Evolutionary conservation across 495 filamentous ascomycete genomes (phyloP).

Genomic region (Neurospora sp.): DNA sequence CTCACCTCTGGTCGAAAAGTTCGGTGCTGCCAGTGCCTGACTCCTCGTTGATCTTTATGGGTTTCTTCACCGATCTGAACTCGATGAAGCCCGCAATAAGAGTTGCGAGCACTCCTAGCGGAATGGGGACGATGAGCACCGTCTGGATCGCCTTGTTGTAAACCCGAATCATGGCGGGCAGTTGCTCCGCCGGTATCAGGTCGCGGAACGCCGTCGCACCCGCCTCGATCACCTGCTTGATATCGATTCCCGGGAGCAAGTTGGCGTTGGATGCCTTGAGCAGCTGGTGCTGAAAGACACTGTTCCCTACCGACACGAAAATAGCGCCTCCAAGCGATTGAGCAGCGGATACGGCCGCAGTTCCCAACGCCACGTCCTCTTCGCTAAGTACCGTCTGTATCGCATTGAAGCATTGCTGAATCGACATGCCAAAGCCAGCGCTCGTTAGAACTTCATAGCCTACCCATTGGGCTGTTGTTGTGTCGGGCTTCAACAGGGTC

Average conservation of each 20-base stretch:
- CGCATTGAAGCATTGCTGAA: conserved; percentile 49
- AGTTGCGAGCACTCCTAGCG: conserved; percentile 27
- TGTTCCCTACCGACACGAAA: conserved; percentile 52
- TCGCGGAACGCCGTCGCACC: conserved; percentile 41
- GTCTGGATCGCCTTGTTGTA: conserved; percentile 23
- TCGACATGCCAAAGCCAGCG: conserved; percentile 48
- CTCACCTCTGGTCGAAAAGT: neutral
- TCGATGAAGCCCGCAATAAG: conserved; percentile 33
- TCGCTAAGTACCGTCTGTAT: conserved; percentile 39
- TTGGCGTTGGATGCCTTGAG: conserved; percentile 20
- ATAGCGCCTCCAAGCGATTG: conserved; percentile 54
- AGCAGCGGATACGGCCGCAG: conserved; percentile 50
- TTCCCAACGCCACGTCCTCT: conserved; percentile 49
- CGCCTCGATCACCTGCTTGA: conserved; percentile 21
- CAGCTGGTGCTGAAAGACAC: conserved; percentile 46
- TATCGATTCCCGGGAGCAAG: conserved; percentile 17
- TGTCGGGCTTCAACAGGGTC: conserved; percentile 45
- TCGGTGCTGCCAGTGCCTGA: neutral
- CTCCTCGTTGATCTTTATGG: neutral
- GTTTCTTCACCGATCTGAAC: conserved; percentile 39
- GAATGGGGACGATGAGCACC: conserved; percentile 21
- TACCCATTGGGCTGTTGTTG: conserved; percentile 47
- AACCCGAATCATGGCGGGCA: conserved; percentile 17
- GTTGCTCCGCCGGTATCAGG: conserved; percentile 17
- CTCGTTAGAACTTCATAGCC: conserved; percentile 50